phyloP scores from a whole-genome alignment of 2,329 filamentous ascomycete species.

The Fusarium sororula region DNA sequence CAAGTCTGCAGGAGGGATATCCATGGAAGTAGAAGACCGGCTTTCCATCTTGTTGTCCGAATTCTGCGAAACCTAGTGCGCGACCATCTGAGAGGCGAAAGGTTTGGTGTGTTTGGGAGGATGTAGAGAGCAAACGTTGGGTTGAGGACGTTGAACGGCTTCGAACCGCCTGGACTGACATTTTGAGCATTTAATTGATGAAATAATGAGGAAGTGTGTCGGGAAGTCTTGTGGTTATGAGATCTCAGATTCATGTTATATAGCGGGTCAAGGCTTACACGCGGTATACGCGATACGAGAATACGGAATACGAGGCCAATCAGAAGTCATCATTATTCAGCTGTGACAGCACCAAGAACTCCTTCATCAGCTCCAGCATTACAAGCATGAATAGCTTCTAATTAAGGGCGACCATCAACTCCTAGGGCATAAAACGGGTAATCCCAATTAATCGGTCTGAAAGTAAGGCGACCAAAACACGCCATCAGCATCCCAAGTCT shows the following conservation, averaged over 20 bases:
- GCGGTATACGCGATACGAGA: slow-evolving; percentile 3
- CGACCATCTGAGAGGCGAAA: slow-evolving; percentile 53
- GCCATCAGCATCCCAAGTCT: slow-evolving; percentile 36
- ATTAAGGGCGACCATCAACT: accelerated
- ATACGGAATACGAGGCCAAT: slow-evolving; percentile 27
- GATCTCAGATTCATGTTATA: background rate
- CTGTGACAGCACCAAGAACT: background rate
- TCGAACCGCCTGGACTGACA: background rate
- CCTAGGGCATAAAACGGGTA: accelerated
- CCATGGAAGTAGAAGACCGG: slow-evolving; percentile 55
- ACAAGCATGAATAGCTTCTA: background rate
- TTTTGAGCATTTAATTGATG: background rate
- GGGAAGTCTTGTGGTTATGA: background rate
- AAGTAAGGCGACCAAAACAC: slow-evolving; percentile 43
- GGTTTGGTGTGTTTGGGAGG: slow-evolving; percentile 30
- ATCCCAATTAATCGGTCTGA: background rate
- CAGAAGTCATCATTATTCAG: background rate
- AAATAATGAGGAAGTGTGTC: background rate
- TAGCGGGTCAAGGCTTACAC: background rate
- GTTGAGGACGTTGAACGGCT: background rate
- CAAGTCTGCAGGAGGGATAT: slow-evolving; percentile 53
- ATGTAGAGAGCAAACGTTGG: background rate
- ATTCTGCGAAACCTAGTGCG: slow-evolving; percentile 52
- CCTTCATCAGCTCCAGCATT: background rate
- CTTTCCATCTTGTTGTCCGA: slow-evolving; percentile 44